Evolutionary conservation across 2,329 filamentous ascomycete genomes (phyloP).

Genomic region (Exophiala mesophila): DNA sequence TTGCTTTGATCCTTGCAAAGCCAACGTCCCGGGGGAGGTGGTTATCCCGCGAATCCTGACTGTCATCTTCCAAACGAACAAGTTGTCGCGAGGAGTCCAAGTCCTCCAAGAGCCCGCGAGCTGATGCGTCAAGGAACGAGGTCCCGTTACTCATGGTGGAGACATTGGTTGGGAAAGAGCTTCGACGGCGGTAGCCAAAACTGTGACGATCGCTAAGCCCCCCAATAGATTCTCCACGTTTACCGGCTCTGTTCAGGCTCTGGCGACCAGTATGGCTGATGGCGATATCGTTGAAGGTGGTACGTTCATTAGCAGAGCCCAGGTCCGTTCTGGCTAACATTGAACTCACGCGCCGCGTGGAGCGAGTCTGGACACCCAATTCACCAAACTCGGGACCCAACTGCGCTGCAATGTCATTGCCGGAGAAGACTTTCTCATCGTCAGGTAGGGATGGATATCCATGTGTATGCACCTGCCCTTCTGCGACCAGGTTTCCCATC

Average conservation of each 20-base stretch:
- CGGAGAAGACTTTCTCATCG: slow-evolving; percentile 48
- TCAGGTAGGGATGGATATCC: slow-evolving; percentile 31
- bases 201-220: slow-evolving; percentile 61
- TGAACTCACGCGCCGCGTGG: slow-evolving; percentile 81
- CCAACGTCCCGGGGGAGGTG: slow-evolving; percentile 20
- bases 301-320: slow-evolving; percentile 75
- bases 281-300: slow-evolving; percentile 70
- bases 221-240: slow-evolving; percentile 70
- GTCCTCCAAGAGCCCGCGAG: slow-evolving; percentile 66
- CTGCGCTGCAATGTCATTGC: slow-evolving; percentile 61
- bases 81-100: slow-evolving; percentile 39
- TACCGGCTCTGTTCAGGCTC: slow-evolving; percentile 46
- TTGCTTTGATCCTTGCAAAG: slow-evolving; percentile 24
- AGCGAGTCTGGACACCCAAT: slow-evolving; percentile 51
- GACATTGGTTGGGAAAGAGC: slow-evolving; percentile 52
- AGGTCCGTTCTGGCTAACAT: slow-evolving; percentile 82
- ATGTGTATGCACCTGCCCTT: slow-evolving; percentile 28
- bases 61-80: slow-evolving; percentile 16
- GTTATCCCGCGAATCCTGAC: slow-evolving; percentile 11
- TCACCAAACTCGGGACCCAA: slow-evolving; percentile 63
- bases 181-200: slow-evolving; percentile 48
- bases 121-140: slow-evolving; percentile 62
- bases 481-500: slow-evolving; percentile 69
- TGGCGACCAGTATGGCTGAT: slow-evolving; percentile 43
- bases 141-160: slow-evolving; percentile 48